These are phyloP conservation scores for Suhomyces canberraensis DNA, from an alignment of 805 yeast genomes.

Conservation along the genomic window DNA sequence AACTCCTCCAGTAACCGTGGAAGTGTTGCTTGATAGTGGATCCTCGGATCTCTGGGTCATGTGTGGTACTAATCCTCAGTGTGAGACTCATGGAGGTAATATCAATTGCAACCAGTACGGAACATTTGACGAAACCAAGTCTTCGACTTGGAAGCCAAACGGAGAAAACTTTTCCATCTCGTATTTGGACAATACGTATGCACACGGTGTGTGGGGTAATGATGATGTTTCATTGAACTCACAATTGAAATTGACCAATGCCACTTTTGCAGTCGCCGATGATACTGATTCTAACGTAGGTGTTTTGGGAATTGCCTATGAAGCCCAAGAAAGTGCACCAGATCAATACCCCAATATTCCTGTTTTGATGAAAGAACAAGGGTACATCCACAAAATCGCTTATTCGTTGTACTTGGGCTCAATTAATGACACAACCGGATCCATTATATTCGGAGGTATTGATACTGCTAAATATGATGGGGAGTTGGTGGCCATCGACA, in stretches of 20 bases:
- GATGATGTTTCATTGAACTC: slow-evolving; percentile 18
- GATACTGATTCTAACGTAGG: slow-evolving; percentile 14
- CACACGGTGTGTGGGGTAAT: slow-evolving; percentile 47
- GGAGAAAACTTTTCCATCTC: slow-evolving; percentile 28
- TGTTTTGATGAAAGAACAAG: slow-evolving; percentile 51
- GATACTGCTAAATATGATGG: slow-evolving; percentile 64
- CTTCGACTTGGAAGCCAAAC: slow-evolving; percentile 13
- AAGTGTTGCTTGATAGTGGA: slow-evolving; percentile 69
- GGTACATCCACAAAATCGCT: slow-evolving; percentile 50
- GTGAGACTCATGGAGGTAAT: slow-evolving; percentile 20
- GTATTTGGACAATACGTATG: slow-evolving; percentile 50
- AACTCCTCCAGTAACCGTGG: slow-evolving; percentile 52
- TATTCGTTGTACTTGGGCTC: slow-evolving; percentile 63
- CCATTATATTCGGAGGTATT: slow-evolving; percentile 69
- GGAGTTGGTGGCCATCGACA: slow-evolving; percentile 27
- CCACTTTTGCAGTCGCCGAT: slow-evolving; percentile 16
- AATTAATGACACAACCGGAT: slow-evolving; percentile 41
- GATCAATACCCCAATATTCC: slow-evolving; percentile 67
- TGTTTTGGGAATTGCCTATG: slow-evolving; percentile 19
- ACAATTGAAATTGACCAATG: slow-evolving; percentile 9
- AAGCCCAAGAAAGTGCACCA: slow-evolving; percentile 10
- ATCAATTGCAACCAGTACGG: slow-evolving; percentile 20
- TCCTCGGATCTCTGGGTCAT: slow-evolving; percentile 69
- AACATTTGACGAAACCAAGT: slow-evolving; percentile 15
- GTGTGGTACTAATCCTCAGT: slow-evolving; percentile 18